These are phyloP conservation scores for Cercospora sesami DNA, from an alignment of 2,329 filamentous ascomycete genomes.

Conservation along the genomic window DNA sequence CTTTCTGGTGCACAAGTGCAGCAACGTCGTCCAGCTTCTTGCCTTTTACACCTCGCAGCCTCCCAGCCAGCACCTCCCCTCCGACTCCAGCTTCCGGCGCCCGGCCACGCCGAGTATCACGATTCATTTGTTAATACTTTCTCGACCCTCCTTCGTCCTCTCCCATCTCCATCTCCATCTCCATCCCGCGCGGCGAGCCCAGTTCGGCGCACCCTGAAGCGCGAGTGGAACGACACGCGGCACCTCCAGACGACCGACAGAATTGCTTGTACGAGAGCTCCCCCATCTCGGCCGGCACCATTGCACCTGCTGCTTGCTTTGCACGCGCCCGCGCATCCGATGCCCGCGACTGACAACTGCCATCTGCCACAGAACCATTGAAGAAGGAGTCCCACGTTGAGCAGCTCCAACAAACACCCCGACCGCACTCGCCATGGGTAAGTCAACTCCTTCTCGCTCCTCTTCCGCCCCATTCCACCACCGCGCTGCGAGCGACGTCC, in stretches of 20 bases:
- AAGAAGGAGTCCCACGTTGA: conserved; percentile 33
- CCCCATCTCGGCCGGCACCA: conserved; percentile 3
- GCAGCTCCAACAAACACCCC: conserved; percentile 26
- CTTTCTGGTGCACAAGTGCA: conserved; percentile 12
- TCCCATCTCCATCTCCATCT: conserved; percentile 4
- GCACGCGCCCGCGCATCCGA: conserved; percentile 2
- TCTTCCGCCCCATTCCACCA: conserved; percentile 25
- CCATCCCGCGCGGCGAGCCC: conserved; percentile 10
- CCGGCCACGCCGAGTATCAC: conserved; percentile 12
- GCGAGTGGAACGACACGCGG: conserved; percentile 30
- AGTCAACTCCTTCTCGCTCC: conserved; percentile 31
- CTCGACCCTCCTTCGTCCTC: conserved; percentile 19
- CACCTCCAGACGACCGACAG: conserved; percentile 21
- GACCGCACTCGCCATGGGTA: conserved; percentile 39
- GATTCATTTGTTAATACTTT: conserved; percentile 19
- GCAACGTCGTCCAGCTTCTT: conserved; percentile 19
- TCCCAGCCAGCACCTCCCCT: conserved; percentile 13
- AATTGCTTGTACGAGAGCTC: conserved; percentile 23
- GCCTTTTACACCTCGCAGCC: conserved; percentile 8
- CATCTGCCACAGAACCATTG: conserved; percentile 21
- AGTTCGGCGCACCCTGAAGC: conserved; percentile 16
- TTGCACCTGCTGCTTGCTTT: conserved; percentile 21
- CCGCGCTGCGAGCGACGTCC: conserved; percentile 21
- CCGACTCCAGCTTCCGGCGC: conserved; percentile 15
- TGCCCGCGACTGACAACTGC: conserved; percentile 28